Percentiles rank a stretch among this genome's conserved stretches.
phyloP scores from a whole-genome alignment of 176 grass and related monocot species.

The Carex myosuroides region DNA sequence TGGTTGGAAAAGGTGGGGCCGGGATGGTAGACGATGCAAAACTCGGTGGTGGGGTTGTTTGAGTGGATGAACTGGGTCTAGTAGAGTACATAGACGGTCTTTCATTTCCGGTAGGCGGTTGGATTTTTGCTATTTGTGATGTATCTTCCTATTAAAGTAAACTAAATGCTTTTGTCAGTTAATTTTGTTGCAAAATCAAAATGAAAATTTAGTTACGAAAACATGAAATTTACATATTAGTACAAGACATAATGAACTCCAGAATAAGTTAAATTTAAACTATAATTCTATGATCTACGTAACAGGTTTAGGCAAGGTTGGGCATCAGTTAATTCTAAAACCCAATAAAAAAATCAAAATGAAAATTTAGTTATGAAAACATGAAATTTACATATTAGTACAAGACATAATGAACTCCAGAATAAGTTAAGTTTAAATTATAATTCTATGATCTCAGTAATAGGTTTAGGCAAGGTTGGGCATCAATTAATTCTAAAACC shows the following conservation, averaged over 20 bases:
- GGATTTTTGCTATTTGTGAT: constrained; percentile 4
- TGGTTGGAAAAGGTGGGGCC: constrained; percentile 8
- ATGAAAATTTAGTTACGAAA: neutral
- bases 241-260: neutral
- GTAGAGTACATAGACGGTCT: neutral
- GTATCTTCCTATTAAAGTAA: neutral
- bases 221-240: neutral
- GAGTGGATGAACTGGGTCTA: neutral
- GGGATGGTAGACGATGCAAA: neutral
- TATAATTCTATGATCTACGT: neutral
- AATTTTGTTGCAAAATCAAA: neutral
- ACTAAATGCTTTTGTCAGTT: neutral
- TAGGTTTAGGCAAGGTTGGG: neutral
- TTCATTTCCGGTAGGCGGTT: constrained; percentile 7
- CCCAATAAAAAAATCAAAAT: neutral
- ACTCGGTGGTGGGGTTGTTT: neutral
- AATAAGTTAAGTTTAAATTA: neutral
- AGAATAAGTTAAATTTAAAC: neutral
- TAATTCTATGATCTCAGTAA: neutral
- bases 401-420: neutral
- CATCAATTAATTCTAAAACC: neutral
- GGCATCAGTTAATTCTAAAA: neutral
- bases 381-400: neutral
- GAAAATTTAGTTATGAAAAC: neutral
- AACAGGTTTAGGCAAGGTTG: neutral